Evolutionary conservation across 805 yeast species (phyloP).

Genomic region (Metschnikowia shivogae): DNA sequence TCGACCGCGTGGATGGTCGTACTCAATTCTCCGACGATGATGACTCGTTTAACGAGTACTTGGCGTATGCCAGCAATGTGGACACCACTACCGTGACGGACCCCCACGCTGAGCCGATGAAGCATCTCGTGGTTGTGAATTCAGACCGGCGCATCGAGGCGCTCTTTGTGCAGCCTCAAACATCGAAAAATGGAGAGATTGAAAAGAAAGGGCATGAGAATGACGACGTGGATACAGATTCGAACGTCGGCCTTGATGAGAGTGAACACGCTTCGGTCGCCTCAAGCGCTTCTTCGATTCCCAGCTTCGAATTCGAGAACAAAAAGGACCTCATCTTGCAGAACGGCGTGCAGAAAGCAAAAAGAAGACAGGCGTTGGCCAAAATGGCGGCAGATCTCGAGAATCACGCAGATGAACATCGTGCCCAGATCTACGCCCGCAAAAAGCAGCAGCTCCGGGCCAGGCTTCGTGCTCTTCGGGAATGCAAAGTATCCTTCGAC

Average conservation of each 20-base stretch:
- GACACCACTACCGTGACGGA: conserved; percentile 23
- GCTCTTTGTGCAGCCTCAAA: background rate
- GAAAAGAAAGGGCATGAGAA: background rate
- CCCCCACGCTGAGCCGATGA: conserved; percentile 11
- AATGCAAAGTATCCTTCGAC: conserved; percentile 24
- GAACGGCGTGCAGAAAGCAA: conserved; percentile 20
- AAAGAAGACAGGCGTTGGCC: conserved; percentile 21
- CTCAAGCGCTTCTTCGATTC: background rate
- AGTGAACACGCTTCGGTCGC: too few relatives aligned
- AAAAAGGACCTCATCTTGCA: conserved; percentile 8
- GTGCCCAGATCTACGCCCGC: conserved; percentile 19
- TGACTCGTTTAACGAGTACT: conserved; percentile 15
- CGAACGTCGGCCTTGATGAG: too few relatives aligned
- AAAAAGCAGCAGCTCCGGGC: conserved; percentile 24
- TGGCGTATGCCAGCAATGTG: conserved; percentile 24
- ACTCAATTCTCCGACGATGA: conserved; percentile 7
- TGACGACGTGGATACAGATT: too few relatives aligned
- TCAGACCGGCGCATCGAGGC: conserved; percentile 1
- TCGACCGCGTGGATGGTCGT: background rate
- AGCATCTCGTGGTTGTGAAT: conserved; percentile 6
- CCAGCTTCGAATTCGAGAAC: background rate
- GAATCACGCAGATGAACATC: conserved; percentile 14
- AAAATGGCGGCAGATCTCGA: conserved; percentile 18
- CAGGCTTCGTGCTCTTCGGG: conserved; percentile 23
- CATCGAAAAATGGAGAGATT: background rate